These are phyloP conservation scores for Lizonia empirigonia DNA, from an alignment of 2,329 filamentous ascomycete species.

Conservation along the genomic window DNA sequence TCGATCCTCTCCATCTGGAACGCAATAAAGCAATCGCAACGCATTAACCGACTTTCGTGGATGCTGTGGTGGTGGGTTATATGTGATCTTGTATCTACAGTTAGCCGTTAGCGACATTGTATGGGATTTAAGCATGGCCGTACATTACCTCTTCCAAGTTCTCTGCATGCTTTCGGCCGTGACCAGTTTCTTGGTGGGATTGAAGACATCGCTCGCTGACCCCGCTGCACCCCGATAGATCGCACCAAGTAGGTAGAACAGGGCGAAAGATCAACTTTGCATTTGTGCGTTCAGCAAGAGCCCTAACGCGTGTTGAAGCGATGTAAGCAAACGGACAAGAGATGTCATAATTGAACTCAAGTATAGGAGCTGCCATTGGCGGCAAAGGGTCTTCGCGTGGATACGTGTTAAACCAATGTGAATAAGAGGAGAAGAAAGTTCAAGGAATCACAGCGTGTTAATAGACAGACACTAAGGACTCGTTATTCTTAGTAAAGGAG, in stretches of 20 bases:
- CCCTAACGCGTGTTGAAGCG: constrained; percentile 40
- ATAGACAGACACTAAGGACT: too few species aligned
- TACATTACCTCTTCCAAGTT: constrained; percentile 28
- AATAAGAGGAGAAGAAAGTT: too few species aligned
- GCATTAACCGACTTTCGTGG: constrained; percentile 44
- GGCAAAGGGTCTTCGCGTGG: background rate
- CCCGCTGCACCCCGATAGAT: constrained; percentile 46
- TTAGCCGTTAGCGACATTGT: background rate
- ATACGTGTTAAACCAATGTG: too few species aligned
- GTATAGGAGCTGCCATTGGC: constrained; percentile 8
- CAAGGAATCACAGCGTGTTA: too few species aligned
- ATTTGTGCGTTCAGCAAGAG: constrained; percentile 36
- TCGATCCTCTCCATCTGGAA: constrained; percentile 27
- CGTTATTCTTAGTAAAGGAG: too few species aligned
- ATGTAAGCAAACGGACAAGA: constrained; percentile 49
- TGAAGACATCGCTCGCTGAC: constrained; percentile 45
- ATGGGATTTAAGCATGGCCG: background rate
- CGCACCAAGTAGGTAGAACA: constrained; percentile 41
- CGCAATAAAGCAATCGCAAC: constrained; percentile 35
- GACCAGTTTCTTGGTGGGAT: constrained; percentile 42
- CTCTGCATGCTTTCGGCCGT: constrained; percentile 35
- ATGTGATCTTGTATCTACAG: constrained; percentile 32
- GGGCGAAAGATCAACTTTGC: constrained; percentile 36
- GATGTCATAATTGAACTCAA: constrained; percentile 26
- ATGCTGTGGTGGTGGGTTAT: constrained; percentile 41